Evolutionary conservation across 106 monocot genomes (phyloP), one percentile per base, ranked within the genome.

Genomic region (Dendrobium nobile): DNA sequence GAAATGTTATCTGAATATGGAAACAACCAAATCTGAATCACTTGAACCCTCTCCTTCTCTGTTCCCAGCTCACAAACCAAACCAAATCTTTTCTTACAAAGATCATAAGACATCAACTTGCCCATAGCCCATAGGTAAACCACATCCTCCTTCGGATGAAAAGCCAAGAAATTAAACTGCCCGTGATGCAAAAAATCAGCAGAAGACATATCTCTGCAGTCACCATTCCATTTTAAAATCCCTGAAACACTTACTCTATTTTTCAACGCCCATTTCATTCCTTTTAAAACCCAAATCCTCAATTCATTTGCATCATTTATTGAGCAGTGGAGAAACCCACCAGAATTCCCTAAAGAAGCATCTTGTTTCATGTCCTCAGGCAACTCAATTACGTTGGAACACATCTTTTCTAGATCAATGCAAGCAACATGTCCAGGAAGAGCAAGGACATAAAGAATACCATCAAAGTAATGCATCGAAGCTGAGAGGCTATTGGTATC

Each of bases 11-110:
- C 47, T 5, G 89, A 80, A 76, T 84, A 92, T 11, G 92, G 87
- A 77, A 89, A 84, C 78, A 87, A 51, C 80, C 87, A 87, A 45
- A 90, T 74, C 67, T 88, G 86, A 75, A 92, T 79, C 20, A 87
- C n/a, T 44, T 87, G 72, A 41, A 83, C 82, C 58, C 41, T 82
- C 75, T 87, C 84, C 79, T 47, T 70, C 20, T 73, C 67, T 70
- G 67, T 75, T 67, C 84, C 89, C 41, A 55, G 54, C 28, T 77
- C 84, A n/a, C 83, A 84, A 15, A 86, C 1, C 48, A 76, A 26
- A 16, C 27, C 48, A 9, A 76, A 48, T 54, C 77, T 84, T 54
- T 65, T 72, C 77, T 77, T 74, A 13, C 78, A 18, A 24, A 83
- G 37, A 84, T 89, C 84, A 74, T 80, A 92, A 28, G 78, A 51